Evolutionary conservation across 257 asterid species (phyloP).

Genomic region (Solanum rostratum): DNA sequence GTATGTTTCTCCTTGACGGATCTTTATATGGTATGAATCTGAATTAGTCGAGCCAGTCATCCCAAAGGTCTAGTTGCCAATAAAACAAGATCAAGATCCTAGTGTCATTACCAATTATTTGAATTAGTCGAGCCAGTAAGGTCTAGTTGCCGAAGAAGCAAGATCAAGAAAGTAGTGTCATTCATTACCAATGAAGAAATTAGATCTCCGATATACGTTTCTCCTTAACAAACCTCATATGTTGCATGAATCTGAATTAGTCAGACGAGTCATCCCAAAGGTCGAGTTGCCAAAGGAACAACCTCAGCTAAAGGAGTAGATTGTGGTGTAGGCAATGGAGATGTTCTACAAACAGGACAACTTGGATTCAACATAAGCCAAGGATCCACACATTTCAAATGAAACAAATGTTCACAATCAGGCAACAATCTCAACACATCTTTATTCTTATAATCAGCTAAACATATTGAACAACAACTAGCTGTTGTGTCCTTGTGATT

Average conservation of each 20-base stretch:
- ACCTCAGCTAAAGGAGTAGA: constrained; percentile 84
- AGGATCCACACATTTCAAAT: constrained; percentile 69
- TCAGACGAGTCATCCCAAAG: neutral
- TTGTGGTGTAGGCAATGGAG: constrained; percentile 72
- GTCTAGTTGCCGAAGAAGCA: constrained; percentile 50
- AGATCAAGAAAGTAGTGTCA: neutral
- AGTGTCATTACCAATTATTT: neutral
- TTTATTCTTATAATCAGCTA: constrained; percentile 55
- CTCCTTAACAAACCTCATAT: rapidly evolving
- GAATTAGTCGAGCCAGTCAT: neutral
- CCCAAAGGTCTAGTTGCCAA: constrained; percentile 33
- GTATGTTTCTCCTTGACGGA: neutral
- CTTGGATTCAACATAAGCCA: constrained; percentile 88
- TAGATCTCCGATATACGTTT: neutral
- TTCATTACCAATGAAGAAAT: neutral
- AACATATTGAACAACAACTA: constrained; percentile 70
- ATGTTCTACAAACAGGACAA: constrained; percentile 85
- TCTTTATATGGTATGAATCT: neutral
- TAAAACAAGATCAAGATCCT: constrained; percentile 23
- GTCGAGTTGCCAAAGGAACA: constrained; percentile 57
- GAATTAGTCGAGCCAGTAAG: neutral
- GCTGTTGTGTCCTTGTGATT: constrained; percentile 45
- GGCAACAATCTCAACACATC: constrained; percentile 58
- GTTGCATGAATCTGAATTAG: neutral
- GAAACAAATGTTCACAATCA: constrained; percentile 79